Evolutionary conservation across 805 yeast species (phyloP).

Genomic region (Wickerhamomyces alni): DNA sequence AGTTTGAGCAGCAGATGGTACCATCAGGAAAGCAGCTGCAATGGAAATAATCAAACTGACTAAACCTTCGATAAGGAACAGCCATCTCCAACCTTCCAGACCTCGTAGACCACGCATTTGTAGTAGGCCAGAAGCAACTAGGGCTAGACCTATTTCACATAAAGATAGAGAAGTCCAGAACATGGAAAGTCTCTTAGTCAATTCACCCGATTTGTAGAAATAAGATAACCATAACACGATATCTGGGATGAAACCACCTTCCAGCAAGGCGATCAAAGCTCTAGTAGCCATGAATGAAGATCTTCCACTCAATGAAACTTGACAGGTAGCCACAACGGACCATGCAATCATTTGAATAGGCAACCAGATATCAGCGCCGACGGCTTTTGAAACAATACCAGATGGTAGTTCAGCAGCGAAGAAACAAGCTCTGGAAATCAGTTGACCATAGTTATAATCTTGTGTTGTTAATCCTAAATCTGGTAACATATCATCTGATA

Average conservation of each 20-base stretch:
- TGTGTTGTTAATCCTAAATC: conserved; percentile 49
- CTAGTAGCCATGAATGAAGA: conserved; percentile 41
- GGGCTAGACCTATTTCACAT: conserved; percentile 39
- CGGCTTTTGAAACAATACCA: conserved; percentile 50
- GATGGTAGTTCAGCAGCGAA: conserved; percentile 58
- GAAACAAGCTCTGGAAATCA: conserved; percentile 41
- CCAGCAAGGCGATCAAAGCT: conserved; percentile 45
- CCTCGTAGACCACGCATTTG: conserved; percentile 1
- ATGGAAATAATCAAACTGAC: conserved; percentile 52
- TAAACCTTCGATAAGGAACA: conserved; percentile 59
- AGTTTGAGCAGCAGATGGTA: conserved; percentile 52
- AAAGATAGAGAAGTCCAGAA: conserved; percentile 53
- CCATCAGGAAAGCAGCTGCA: conserved; percentile 42
- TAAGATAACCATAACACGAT: conserved; percentile 59
- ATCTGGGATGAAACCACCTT: conserved; percentile 69
- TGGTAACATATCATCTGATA: conserved; percentile 46
- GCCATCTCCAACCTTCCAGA: conserved; percentile 58
- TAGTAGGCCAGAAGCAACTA: conserved; percentile 45
- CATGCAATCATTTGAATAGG: conserved; percentile 52
- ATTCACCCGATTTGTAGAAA: conserved; percentile 56
- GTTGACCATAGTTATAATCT: conserved; percentile 53
- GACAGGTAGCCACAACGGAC: conserved; percentile 50
- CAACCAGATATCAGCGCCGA: conserved; percentile 59
- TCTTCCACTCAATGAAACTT: conserved; percentile 36
- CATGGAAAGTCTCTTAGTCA: conserved; percentile 51